Evolutionary conservation across 495 filamentous ascomycete species (phyloP), one percentile per base, ranked within the genome.

Genomic region (Trichoderma gamsii): DNA sequence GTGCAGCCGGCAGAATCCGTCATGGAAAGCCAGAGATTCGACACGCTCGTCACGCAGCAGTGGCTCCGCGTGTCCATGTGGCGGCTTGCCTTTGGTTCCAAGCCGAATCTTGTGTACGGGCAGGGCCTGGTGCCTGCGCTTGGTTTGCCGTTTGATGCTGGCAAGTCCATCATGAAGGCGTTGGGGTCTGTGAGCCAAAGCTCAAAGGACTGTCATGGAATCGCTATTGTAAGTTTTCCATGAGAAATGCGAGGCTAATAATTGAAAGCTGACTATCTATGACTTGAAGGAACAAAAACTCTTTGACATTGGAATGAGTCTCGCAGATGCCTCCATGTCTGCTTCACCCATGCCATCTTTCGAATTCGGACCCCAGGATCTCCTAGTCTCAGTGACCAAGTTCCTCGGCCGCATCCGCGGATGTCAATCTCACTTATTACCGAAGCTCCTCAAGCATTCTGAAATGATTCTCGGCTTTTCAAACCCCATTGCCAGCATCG

Each of bases 181-280:
- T 6, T 46, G n/a, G 35, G 63, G 7, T 41, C 63, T 32, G 63
- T 41, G 35, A 41, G 63, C n/a, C 63, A 65, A 16, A 41, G 63
- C 63, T 46, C 41, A n/a, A 46, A 65, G 27, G 63, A 61, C 56
- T 61, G 35, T 9, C 63, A 65, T 29, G 63, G 63, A 23, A 65
- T 65, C 12, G 63, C 35, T n/a, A 65, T 65, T 41, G 63, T 65
- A 32, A n/a, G 63, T 65, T 35, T 38, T n/a, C 18, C 21, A 1
- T 25, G 16, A 15, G 15, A 25, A 13, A 32, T 21, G n/a, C 9
- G 2, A 4, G 38, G 41, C 11, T 46, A 18, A 35, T 32, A 23
- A 23, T 29, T 21, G 27, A 64, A 41, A 64, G 16, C 12, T 64
- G 15, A 15, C 29, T 35, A 21, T 29, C 25, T 16, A 23, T 25